Base-by-base conservation (phyloP, 2,329 filamentous ascomycete genomes). In the Grosmannia serpens region DNA sequence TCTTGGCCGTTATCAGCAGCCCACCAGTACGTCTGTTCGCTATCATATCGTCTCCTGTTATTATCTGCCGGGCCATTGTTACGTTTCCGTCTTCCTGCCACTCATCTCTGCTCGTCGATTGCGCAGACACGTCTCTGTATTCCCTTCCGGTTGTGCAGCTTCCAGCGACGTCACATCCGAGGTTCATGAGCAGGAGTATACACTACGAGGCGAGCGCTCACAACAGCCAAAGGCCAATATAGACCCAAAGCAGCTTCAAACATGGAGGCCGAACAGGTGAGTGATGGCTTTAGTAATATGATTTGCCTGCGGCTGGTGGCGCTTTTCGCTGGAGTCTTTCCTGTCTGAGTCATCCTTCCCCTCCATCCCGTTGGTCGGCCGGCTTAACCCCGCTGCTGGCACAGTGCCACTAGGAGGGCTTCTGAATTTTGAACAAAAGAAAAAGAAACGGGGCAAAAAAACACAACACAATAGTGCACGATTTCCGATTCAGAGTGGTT, bases 261-360 rank as follows among this genome's bases (percentile, higher is more conserved):
- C 41, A 50, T 57, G 55, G 52, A 33, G 3, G 44, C 52, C 13
- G 52, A 54, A 50, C 13, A 7, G 26, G 47, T 50, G 17, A 27
- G 47, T 50, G n/a, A 4, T 49, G n/a, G 17, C 20, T n/a, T 7
- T 44, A 20, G 8, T 15, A 44, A n/a, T 11, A n/a, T 9, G n/a
- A 13, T 51, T 51, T 31, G 22, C 26, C 49, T 29, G 15, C 22
- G 7, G 38, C 38, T 44, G 8, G 20, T 22, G 24, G 1, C 26
- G 24, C 13, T 50, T 29, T 50, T 49, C 26, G 24, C 47, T 29
- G 24, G 20, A 27, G 46, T 26, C 44, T 55, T 38, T 4, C 9
- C 8, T 49, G 53, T 35, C 53, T 60, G 59, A 61, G 59, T 61
- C 57, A 61, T 61, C 55, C 10, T 9, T 29, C 57, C 59, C 59